Evolutionary conservation across 2,329 filamentous ascomycete species (phyloP).

Genomic region (Trichoderma afroharzianum): DNA sequence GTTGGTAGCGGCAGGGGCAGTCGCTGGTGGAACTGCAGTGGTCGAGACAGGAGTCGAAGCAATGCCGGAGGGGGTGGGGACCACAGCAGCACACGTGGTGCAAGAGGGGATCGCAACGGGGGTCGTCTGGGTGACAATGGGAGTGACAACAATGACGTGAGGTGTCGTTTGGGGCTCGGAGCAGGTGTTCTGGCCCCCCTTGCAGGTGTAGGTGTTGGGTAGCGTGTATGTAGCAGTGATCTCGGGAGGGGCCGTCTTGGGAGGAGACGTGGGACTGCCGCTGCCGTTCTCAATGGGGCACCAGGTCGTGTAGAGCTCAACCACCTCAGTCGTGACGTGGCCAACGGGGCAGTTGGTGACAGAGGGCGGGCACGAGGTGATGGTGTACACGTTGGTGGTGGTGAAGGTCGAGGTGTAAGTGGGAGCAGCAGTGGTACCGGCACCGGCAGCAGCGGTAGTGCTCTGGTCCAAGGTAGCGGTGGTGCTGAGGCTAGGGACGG

Average conservation of each 20-base stretch:
- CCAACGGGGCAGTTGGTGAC: constrained; percentile 27
- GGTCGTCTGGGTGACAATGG: constrained; percentile 20
- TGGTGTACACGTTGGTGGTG: constrained; percentile 29
- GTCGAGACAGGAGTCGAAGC: constrained; percentile 21
- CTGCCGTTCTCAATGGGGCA: constrained; percentile 10
- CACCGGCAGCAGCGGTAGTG: constrained; percentile 19
- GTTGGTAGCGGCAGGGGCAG: constrained; percentile 10
- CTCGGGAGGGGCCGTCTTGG: constrained; percentile 21
- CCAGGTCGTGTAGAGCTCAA: constrained; percentile 23
- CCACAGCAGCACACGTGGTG: constrained; percentile 23
- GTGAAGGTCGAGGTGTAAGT: constrained; percentile 28
- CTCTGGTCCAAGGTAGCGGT: neutral
- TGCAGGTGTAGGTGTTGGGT: constrained; percentile 29
- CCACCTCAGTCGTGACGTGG: constrained; percentile 24
- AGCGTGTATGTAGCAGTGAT: constrained; percentile 29
- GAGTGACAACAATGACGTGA: constrained; percentile 25
- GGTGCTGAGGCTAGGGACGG: neutral
- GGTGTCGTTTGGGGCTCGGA: constrained; percentile 26
- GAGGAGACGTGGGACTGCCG: neutral
- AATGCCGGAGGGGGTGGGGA: constrained; percentile 21
- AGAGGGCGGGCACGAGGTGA: constrained; percentile 31
- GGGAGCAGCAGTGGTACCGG: constrained; percentile 18
- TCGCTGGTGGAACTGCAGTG: neutral
- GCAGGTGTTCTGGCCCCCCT: constrained; percentile 27
- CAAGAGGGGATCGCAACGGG: constrained; percentile 25